A percentile compares a stretch with the other conserved stretches of the same genome.
phyloP scores from a whole-genome alignment of 1,284 basidiomycete species.

The Ustilago esculenta region DNA sequence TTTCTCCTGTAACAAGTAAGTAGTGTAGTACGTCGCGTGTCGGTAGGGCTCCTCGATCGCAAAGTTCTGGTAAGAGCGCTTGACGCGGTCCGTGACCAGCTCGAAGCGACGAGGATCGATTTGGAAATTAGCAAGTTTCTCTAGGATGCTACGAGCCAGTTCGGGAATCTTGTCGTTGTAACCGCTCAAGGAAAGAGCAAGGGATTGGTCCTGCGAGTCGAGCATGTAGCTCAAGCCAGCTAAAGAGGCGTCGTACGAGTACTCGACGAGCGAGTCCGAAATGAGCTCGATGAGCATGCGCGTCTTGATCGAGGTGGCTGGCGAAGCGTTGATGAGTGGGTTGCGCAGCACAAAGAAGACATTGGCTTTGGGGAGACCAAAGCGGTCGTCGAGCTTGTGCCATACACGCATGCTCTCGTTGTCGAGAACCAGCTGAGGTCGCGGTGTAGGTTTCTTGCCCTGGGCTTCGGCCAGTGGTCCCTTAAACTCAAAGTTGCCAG shows the following conservation, averaged over 20 bases:
- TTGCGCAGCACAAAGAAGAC: constrained; percentile 62
- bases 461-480: constrained; percentile 28
- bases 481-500: constrained; percentile 56
- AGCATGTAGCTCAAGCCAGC: constrained; percentile 87
- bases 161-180: constrained; percentile 94
- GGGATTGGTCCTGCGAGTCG: constrained; percentile 75
- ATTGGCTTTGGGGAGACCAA: constrained; percentile 66
- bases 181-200: constrained; percentile 79
- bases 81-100: constrained; percentile 83
- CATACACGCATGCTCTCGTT: constrained; percentile 59
- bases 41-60: constrained; percentile 84
- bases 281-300: constrained; percentile 86
- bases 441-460: constrained; percentile 51
- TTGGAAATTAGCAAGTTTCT: constrained; percentile 76
- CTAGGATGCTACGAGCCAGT: constrained; percentile 79
- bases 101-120: constrained; percentile 79
- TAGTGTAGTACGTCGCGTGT: constrained; percentile 81
- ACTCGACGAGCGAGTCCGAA: constrained; percentile 87
- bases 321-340: constrained; percentile 66
- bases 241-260: constrained; percentile 89
- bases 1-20: constrained; percentile 76
- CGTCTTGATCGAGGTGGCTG: constrained; percentile 68
- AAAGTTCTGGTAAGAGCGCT: constrained; percentile 74
- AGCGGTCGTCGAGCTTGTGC: constrained; percentile 67
- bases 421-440: constrained; percentile 59